phyloP scores from a whole-genome alignment of 768 basidiomycete species.

The Gloeophyllum trabeum region DNA sequence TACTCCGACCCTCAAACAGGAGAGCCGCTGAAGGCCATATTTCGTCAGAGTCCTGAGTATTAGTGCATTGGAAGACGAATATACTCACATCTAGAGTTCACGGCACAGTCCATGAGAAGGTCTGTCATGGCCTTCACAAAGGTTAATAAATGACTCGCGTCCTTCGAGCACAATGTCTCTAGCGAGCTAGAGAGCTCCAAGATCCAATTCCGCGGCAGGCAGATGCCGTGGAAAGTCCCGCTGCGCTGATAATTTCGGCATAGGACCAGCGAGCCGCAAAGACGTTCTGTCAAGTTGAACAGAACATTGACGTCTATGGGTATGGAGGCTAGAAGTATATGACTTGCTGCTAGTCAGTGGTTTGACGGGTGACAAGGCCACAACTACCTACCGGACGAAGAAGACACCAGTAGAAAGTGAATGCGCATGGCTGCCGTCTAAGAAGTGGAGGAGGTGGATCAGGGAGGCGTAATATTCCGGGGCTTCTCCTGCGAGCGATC shows the following conservation, averaged over 20 bases:
- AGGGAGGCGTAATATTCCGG: conserved; percentile 11
- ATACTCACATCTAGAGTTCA: no score
- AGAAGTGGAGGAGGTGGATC: conserved; percentile 9
- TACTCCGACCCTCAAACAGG: neutral
- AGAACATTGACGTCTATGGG: conserved; percentile 34
- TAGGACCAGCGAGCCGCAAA: conserved; percentile 31
- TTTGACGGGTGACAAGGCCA: no score
- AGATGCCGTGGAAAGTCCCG: conserved; percentile 28
- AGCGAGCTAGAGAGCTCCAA: conserved; percentile 10
- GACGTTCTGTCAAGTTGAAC: conserved; percentile 38
- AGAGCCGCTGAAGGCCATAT: neutral
- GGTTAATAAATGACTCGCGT: conserved; percentile 3
- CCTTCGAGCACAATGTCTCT: neutral
- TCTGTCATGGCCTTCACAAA: conserved; percentile 5
- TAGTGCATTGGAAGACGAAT: no score
- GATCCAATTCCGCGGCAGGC: conserved; percentile 47
- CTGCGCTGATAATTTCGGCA: conserved; percentile 10
- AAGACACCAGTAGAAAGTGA: conserved; percentile 21
- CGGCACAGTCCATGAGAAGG: conserved; percentile 6
- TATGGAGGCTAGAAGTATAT: conserved; percentile 26
- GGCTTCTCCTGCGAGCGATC: conserved; percentile 6
- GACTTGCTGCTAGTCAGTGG: no score
- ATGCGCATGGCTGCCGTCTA: conserved; percentile 2
- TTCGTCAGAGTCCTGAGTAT: neutral
- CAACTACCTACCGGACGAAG: conserved; percentile 31